Conservation (phyloP, 148 eudicot genomes). For the Amaranthus hypochondriacus region DNA sequence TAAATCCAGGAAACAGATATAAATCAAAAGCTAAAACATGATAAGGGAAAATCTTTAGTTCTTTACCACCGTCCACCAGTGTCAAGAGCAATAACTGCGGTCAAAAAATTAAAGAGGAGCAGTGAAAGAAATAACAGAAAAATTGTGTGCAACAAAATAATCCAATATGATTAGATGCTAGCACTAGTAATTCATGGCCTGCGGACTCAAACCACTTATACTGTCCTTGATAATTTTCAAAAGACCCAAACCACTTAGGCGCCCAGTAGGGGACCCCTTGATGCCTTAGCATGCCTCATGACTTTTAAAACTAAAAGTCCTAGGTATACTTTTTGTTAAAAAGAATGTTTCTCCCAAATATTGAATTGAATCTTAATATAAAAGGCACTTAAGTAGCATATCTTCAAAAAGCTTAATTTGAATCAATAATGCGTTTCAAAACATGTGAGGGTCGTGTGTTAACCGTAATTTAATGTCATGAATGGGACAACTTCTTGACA, state of each 20-base stretch:
- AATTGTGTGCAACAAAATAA: background rate
- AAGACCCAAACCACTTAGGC: too few species aligned
- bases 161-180: background rate
- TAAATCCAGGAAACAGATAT: background rate
- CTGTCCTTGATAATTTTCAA: too few species aligned
- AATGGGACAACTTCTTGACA: background rate
- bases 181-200: background rate
- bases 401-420: background rate
- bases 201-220: background rate
- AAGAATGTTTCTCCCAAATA: background rate
- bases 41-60: background rate
- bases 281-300: too few species aligned
- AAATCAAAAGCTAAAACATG: background rate
- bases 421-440: background rate
- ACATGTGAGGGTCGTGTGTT: too few species aligned
- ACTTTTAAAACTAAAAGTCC: too few species aligned
- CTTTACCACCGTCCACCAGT: background rate
- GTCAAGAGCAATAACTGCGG: background rate
- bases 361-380: background rate
- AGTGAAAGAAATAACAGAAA: background rate
- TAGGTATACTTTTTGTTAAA: background rate
- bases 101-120: background rate
- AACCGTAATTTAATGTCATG: background rate
- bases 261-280: too few species aligned
- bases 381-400: background rate